Evolutionary conservation across 345 rosid species (phyloP).

Genomic region (Turritis glabra): DNA sequence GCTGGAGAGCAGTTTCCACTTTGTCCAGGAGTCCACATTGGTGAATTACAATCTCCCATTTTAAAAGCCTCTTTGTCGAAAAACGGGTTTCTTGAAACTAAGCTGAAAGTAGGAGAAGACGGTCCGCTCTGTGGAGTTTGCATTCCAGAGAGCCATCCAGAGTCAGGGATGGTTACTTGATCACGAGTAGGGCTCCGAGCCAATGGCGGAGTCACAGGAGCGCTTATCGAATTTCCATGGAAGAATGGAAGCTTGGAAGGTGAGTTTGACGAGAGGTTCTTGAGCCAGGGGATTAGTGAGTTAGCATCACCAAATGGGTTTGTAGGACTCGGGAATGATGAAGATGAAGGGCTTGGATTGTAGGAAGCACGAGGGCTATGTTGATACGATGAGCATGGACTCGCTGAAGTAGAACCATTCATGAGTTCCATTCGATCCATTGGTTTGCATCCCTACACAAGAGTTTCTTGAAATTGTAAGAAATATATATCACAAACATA

Average conservation of each 20-base stretch:
- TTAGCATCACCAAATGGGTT: slow-evolving; percentile 68
- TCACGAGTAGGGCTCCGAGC: slow-evolving; percentile 72
- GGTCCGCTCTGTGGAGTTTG: slow-evolving; percentile 82
- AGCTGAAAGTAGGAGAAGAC: slow-evolving; percentile 89
- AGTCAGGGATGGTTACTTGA: slow-evolving; percentile 61
- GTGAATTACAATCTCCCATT: slow-evolving; percentile 54
- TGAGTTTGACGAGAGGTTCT: slow-evolving; percentile 81
- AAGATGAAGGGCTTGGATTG: slow-evolving; percentile 87
- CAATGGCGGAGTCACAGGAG: slow-evolving; percentile 95
- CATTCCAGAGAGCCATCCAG: slow-evolving; percentile 78
- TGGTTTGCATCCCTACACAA: slow-evolving; percentile 85
- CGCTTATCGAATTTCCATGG: slow-evolving; percentile 86
- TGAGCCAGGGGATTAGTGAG: slow-evolving; percentile 97
- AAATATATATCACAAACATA: background rate
- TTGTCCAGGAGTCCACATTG: slow-evolving; percentile 99
- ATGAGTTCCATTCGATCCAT: slow-evolving; percentile 67
- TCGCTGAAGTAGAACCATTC: slow-evolving; percentile 89
- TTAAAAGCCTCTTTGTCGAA: slow-evolving; percentile 64
- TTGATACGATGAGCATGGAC: slow-evolving; percentile 94
- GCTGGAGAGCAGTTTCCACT: slow-evolving; percentile 97
- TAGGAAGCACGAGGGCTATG: slow-evolving; percentile 90
- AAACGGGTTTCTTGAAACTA: slow-evolving; percentile 81
- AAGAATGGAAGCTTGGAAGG: slow-evolving; percentile 67
- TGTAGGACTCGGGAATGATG: slow-evolving; percentile 56
- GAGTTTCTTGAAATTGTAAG: background rate